These are phyloP conservation scores for Thalia dealbata DNA, from an alignment of 176 grass and related monocot genomes.

Conservation along the genomic window DNA sequence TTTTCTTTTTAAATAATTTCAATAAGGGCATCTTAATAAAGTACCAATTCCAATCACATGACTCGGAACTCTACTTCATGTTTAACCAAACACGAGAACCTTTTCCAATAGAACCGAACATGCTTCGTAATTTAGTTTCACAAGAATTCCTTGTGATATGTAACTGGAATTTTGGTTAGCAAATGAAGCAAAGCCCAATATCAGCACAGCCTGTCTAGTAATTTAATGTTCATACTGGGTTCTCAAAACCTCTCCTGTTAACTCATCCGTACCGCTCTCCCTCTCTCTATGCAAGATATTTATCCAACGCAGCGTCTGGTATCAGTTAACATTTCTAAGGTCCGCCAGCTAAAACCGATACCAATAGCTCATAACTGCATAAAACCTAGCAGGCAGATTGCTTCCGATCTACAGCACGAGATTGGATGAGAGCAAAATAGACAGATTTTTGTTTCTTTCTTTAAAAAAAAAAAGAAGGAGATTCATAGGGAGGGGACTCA, in stretches of 20 bases:
- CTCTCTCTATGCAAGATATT: neutral
- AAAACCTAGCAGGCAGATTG: neutral
- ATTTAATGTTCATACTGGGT: neutral
- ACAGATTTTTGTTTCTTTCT: too few relatives aligned
- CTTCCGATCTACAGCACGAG: neutral
- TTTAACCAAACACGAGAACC: neutral
- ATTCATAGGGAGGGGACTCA: conserved; percentile 24
- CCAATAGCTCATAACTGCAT: neutral
- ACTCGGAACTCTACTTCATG: too few relatives aligned
- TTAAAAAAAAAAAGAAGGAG: neutral
- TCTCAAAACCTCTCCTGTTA: neutral
- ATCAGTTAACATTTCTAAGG: neutral
- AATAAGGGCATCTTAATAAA: too few relatives aligned
- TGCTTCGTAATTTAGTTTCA: too few relatives aligned
- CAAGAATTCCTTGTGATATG: too few relatives aligned
- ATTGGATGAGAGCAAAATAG: neutral
- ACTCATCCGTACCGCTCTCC: neutral
- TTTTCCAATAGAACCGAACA: neutral
- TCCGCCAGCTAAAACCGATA: neutral
- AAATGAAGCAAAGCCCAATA: neutral
- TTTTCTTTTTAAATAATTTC: too few relatives aligned
- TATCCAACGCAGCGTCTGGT: neutral
- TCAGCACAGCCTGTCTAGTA: neutral
- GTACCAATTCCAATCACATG: too few relatives aligned
- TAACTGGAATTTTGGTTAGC: too few relatives aligned